Conservation (phyloP, 176 grass and related monocot species). For the Canna indica region DNA sequence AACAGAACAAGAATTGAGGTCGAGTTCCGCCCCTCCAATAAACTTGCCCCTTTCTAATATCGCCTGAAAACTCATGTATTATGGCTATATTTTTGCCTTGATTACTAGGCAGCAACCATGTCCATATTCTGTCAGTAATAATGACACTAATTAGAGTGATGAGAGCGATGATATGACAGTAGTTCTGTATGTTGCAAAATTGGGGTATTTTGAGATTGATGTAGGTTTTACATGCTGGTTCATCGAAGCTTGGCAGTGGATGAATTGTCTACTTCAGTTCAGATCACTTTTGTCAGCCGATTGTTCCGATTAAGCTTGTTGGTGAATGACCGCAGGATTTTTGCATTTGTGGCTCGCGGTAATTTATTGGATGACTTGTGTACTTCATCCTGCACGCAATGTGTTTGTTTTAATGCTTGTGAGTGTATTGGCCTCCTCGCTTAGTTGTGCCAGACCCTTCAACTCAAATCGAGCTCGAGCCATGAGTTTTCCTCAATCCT, state of each 20-base stretch:
- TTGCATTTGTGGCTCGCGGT: too few relatives aligned
- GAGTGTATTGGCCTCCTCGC: neutral
- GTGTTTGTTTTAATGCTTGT: neutral
- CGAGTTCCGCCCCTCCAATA: neutral
- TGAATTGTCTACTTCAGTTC: too few relatives aligned
- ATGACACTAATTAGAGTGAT: neutral
- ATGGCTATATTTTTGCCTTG: neutral
- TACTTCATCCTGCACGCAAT: neutral
- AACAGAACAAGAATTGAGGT: neutral
- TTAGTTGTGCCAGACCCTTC: neutral
- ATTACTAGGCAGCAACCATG: neutral
- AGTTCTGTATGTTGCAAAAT: neutral
- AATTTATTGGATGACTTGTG: too few relatives aligned
- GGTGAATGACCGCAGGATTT: too few relatives aligned
- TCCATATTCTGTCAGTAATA: neutral
- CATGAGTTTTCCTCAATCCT: constrained; percentile 32
- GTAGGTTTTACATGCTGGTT: too few relatives aligned
- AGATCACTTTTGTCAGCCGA: too few relatives aligned
- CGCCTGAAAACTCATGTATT: too few relatives aligned
- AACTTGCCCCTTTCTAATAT: neutral
- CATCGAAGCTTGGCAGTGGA: too few relatives aligned
- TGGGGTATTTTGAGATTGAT: neutral
- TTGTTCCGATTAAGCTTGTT: too few relatives aligned
- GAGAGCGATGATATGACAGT: neutral
- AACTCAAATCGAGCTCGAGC: constrained; percentile 29